A percentile compares a stretch with the other conserved stretches of the same genome.
phyloP scores from a whole-genome alignment of 2,329 filamentous ascomycete species.

The Tolypocladium cylindrosporum region DNA sequence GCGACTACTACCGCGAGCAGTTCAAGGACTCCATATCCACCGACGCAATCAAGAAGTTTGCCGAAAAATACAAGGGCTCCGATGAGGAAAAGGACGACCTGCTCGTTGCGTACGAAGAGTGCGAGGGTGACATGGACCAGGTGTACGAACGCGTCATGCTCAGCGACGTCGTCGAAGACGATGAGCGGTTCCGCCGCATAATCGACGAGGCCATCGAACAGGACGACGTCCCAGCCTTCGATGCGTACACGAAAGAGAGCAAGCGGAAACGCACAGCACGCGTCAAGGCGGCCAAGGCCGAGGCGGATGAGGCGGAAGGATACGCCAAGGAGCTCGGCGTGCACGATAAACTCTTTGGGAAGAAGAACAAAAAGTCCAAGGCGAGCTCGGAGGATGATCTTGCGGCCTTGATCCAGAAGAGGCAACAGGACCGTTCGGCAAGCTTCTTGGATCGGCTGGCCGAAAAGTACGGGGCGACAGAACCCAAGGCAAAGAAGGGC shows the following conservation, averaged over 20 bases:
- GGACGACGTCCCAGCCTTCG: slow-evolving; percentile 56
- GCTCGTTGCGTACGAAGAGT: slow-evolving; percentile 62
- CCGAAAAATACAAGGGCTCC: slow-evolving; percentile 70
- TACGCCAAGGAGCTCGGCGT: slow-evolving; percentile 66
- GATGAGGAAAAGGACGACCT: slow-evolving; percentile 77
- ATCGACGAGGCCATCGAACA: slow-evolving; percentile 71
- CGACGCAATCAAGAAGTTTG: slow-evolving; percentile 66
- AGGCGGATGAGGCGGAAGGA: slow-evolving; percentile 64
- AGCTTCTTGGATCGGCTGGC: slow-evolving; percentile 65
- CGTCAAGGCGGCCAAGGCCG: slow-evolving; percentile 51
- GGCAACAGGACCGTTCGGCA: slow-evolving; percentile 51
- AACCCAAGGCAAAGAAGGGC: slow-evolving; percentile 35
- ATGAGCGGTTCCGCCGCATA: slow-evolving; percentile 70
- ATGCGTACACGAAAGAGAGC: slow-evolving; percentile 64
- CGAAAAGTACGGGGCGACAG: slow-evolving; percentile 57
- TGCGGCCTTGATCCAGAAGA: slow-evolving; percentile 64
- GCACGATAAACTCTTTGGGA: slow-evolving; percentile 56
- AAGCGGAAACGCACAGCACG: slow-evolving; percentile 52
- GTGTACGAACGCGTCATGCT: slow-evolving; percentile 83
- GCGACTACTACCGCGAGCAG: slow-evolving; percentile 78
- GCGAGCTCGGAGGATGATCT: slow-evolving; percentile 42
- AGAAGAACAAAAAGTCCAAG: slow-evolving; percentile 35
- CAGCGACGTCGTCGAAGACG: slow-evolving; percentile 73
- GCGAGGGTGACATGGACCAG: slow-evolving; percentile 63
- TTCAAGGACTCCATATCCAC: slow-evolving; percentile 67